Conservation (phyloP, 768 basidiomycete genomes). For the Podaxis sp. region DNA sequence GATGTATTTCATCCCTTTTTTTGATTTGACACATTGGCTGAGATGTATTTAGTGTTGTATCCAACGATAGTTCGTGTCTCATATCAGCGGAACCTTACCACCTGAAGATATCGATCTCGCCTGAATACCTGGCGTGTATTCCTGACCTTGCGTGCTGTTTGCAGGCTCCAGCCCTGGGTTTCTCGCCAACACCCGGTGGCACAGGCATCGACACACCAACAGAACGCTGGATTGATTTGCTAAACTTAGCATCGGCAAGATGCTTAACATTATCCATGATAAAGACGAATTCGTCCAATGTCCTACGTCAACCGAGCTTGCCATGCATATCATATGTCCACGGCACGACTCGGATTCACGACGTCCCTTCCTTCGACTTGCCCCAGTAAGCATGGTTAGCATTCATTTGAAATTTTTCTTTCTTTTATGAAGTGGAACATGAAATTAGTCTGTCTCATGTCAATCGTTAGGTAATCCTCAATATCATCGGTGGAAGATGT, state of each 20-base stretch:
- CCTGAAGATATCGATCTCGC: background rate
- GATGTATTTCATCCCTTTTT: slow-evolving; percentile 10
- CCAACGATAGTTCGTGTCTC: too few relatives aligned
- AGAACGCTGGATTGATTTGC: too few relatives aligned
- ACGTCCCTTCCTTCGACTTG: background rate
- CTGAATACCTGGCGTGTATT: background rate
- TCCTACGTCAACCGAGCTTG: background rate
- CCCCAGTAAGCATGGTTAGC: slow-evolving; percentile 1
- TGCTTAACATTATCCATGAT: background rate
- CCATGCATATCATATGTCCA: background rate
- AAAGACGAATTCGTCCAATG: background rate
- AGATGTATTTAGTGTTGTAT: too few relatives aligned
- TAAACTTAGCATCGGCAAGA: background rate
- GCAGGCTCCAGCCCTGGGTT: background rate
- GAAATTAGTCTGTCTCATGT: background rate
- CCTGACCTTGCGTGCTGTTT: background rate
- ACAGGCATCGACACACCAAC: background rate
- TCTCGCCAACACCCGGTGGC: background rate
- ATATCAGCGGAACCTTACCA: background rate
- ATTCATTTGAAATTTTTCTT: slow-evolving; percentile 7
- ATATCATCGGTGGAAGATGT: background rate
- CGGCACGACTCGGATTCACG: background rate
- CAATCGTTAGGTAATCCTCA: slow-evolving; percentile 2
- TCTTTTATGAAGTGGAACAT: background rate
- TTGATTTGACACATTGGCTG: background rate